Evolutionary conservation across 2,329 filamentous ascomycete species (phyloP).

Genomic region (Aspergillus nomiae): DNA sequence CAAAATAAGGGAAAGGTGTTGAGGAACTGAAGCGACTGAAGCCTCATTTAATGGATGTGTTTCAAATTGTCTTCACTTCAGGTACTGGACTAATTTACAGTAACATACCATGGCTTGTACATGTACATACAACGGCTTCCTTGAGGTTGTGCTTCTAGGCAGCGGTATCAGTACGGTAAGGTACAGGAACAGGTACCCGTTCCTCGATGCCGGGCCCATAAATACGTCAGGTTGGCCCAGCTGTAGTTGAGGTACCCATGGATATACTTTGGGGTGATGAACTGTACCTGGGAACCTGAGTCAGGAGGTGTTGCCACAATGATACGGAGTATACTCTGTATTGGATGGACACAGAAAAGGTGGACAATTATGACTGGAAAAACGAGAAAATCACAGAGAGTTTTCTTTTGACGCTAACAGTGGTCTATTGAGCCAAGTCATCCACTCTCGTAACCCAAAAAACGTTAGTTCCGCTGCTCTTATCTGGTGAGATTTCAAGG

Average conservation of each 20-base stretch:
- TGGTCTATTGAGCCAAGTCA: constrained; percentile 6
- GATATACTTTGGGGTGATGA: not conserved
- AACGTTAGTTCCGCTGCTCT: not conserved
- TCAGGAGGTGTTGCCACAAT: not conserved
- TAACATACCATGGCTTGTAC: not conserved
- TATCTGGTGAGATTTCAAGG: not conserved
- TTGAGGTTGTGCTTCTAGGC: not conserved
- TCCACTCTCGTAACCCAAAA: not conserved
- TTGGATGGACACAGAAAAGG: not conserved
- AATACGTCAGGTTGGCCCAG: not conserved
- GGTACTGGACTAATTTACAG: not conserved
- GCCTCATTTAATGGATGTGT: not conserved
- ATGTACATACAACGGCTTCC: too few species aligned
- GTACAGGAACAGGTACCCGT: not conserved
- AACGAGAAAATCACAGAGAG: not conserved
- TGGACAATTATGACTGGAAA: not conserved
- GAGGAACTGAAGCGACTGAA: not conserved
- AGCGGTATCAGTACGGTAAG: not conserved
- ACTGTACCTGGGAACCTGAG: not conserved
- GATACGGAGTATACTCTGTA: not conserved
- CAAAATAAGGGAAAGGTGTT: not conserved
- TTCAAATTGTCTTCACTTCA: not conserved
- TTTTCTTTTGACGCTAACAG: not conserved
- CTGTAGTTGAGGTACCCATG: not conserved
- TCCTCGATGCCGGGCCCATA: not conserved